Evolutionary conservation across 129 eudicot genomes (phyloP).

Genomic region (Artemisia tridentata): DNA sequence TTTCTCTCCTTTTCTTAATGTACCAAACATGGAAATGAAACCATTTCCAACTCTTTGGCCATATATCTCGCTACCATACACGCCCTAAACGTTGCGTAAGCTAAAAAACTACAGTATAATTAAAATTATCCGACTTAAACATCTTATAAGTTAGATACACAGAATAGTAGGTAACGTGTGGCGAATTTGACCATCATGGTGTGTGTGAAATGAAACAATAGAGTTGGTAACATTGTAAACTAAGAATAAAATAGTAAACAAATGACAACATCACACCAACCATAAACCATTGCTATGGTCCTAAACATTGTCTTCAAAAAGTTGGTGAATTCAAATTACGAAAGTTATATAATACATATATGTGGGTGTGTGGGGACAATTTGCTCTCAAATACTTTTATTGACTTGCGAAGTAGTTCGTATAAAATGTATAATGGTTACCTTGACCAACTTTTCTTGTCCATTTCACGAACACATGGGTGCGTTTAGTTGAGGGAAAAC

Average conservation of each 20-base stretch:
- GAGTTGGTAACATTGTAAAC: constrained; percentile 14
- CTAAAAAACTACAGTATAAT: background rate
- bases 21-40: too few relatives aligned
- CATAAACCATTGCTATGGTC: constrained; percentile 7
- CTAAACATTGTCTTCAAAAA: constrained; percentile 9
- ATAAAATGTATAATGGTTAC: background rate
- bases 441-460: constrained; percentile 12
- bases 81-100: too few relatives aligned
- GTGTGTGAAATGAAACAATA: background rate
- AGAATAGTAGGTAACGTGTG: background rate
- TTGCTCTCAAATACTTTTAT: background rate
- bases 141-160: background rate
- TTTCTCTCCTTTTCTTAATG: too few relatives aligned
- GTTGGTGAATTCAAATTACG: constrained; percentile 11
- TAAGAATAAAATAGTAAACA: background rate
- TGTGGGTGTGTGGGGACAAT: background rate
- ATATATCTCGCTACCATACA: too few relatives aligned
- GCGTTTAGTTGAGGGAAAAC: too few relatives aligned
- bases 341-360: background rate
- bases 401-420: background rate
- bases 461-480: background rate
- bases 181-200: background rate
- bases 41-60: too few relatives aligned
- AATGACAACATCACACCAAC: constrained; percentile 24
- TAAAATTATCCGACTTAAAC: background rate